These are phyloP conservation scores for Trametes versicolor DNA, from an alignment of 1,284 basidiomycete species.

Conservation along the genomic window DNA sequence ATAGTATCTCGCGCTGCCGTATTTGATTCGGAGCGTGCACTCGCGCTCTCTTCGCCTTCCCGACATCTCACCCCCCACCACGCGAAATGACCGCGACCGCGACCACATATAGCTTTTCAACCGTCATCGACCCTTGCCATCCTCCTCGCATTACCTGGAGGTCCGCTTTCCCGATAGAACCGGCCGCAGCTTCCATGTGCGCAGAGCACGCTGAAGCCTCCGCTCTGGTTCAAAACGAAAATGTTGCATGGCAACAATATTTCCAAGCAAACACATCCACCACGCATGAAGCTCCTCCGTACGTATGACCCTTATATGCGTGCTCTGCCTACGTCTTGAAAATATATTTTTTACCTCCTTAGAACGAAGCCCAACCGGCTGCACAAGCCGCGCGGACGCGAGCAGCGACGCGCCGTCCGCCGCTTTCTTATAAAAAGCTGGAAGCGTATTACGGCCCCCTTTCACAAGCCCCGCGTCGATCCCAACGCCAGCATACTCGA, in stretches of 20 bases:
- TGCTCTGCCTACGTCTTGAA: not conserved
- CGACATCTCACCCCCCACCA: too few relatives aligned
- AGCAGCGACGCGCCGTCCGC: not conserved
- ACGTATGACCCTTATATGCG: not conserved
- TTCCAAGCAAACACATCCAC: not conserved
- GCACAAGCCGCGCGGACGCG: not conserved
- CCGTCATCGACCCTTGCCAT: too few relatives aligned
- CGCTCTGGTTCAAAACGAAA: not conserved
- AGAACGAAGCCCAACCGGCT: not conserved
- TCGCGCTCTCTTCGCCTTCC: too few relatives aligned
- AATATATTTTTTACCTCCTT: not conserved
- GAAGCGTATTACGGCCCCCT: constrained; percentile 12
- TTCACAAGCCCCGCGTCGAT: not conserved
- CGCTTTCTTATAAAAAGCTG: constrained; percentile 15
- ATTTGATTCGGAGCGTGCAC: too few relatives aligned
- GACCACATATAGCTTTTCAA: too few relatives aligned
- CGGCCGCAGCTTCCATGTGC: too few relatives aligned
- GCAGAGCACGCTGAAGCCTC: too few relatives aligned
- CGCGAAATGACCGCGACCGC: too few relatives aligned
- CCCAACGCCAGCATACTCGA: not conserved
- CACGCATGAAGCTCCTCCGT: not conserved
- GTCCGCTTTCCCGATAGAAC: too few relatives aligned
- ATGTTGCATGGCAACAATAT: not conserved
- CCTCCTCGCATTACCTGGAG: too few relatives aligned
- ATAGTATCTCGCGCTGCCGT: too few relatives aligned